Evolutionary conservation across 2,329 filamentous ascomycete genomes (phyloP).

Genomic region (Colletotrichum plurivorum): DNA sequence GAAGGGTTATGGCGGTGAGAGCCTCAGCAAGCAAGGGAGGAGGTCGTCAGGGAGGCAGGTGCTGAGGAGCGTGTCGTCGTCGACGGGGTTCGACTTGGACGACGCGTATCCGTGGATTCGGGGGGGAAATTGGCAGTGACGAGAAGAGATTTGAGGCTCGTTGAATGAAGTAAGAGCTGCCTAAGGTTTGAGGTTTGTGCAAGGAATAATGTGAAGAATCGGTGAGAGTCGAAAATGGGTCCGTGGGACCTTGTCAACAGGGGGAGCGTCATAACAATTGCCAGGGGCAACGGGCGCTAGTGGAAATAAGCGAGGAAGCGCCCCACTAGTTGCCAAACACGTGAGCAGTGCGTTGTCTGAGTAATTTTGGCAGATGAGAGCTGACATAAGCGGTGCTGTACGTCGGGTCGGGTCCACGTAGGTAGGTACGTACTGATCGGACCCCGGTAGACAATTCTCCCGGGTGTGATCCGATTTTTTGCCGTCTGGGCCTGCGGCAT

Average conservation of each 20-base stretch:
- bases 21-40: constrained; percentile 4
- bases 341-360: neutral
- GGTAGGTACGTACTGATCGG: neutral
- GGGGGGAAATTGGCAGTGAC: constrained; percentile 16
- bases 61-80: neutral
- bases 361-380: neutral
- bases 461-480: constrained; percentile 27
- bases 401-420: no score
- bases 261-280: constrained; percentile 19
- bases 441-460: neutral
- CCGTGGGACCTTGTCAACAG: constrained; percentile 29
- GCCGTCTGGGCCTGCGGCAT: constrained; percentile 8
- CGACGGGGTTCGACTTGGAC: constrained; percentile 6
- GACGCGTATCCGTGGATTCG: constrained; percentile 1
- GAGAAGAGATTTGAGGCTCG: constrained; percentile 24
- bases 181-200: constrained; percentile 30
- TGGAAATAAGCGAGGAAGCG: neutral
- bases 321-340: neutral
- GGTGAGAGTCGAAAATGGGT: neutral
- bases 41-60: neutral
- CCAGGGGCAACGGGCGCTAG: constrained; percentile 20
- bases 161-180: neutral
- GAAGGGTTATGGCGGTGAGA: neutral
- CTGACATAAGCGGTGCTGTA: no score
- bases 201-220: constrained; percentile 17